Evolutionary conservation across 2,329 filamentous ascomycete species (phyloP).

Genomic region (Lachnellula hyalina): DNA sequence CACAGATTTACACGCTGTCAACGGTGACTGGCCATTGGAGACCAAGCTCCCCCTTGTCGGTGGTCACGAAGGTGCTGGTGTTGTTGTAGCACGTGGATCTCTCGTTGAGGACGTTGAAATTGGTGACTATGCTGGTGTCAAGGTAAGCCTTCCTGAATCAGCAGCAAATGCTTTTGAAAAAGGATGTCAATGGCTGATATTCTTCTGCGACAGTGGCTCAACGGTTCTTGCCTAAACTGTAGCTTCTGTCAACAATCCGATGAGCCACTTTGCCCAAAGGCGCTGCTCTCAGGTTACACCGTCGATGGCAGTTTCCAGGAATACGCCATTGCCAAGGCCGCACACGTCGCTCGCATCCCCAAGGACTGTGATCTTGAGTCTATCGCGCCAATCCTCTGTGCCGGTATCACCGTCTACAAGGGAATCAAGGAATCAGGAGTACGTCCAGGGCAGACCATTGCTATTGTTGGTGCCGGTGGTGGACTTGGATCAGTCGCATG

Average conservation of each 20-base stretch:
- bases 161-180: neutral
- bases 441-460: constrained; percentile 69
- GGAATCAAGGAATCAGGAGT: constrained; percentile 80
- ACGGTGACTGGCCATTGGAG: constrained; percentile 84
- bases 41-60: constrained; percentile 82
- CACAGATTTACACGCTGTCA: constrained; percentile 76
- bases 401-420: constrained; percentile 85
- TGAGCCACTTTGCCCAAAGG: constrained; percentile 75
- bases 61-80: constrained; percentile 72
- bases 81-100: constrained; percentile 74
- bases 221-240: constrained; percentile 79
- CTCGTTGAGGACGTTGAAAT: constrained; percentile 74
- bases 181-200: constrained; percentile 10
- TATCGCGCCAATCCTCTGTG: constrained; percentile 75
- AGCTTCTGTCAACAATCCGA: constrained; percentile 76
- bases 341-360: constrained; percentile 76
- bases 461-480: constrained; percentile 81
- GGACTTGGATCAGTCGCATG: constrained; percentile 73
- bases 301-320: constrained; percentile 93
- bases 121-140: constrained; percentile 83
- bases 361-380: constrained; percentile 71
- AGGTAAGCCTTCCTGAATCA: constrained; percentile 32
- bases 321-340: constrained; percentile 82
- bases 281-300: constrained; percentile 80
- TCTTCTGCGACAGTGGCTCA: constrained; percentile 60